Conservation (phyloP, 768 basidiomycete genomes). For the Podaxis sp. region DNA sequence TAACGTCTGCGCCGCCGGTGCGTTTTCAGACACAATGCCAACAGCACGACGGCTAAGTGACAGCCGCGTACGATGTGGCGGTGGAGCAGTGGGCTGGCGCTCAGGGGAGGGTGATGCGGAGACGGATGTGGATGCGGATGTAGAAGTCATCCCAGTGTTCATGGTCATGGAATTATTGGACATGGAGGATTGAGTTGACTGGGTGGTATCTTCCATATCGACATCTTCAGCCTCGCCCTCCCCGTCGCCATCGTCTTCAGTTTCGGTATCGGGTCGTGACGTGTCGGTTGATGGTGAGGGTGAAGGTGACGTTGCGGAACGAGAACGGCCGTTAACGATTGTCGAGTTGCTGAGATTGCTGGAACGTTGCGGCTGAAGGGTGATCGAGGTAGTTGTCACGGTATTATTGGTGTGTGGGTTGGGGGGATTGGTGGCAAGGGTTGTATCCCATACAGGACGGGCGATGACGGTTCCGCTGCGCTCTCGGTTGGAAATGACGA, state of each 20-base stretch:
- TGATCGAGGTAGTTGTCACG: slow-evolving; percentile 12
- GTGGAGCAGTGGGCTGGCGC: slow-evolving; percentile 17
- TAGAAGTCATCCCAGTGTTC: slow-evolving; percentile 16
- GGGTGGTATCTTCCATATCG: slow-evolving; percentile 32
- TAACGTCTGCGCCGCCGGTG: slow-evolving; percentile 18
- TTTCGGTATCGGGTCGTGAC: slow-evolving; percentile 70
- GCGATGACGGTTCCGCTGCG: slow-evolving; percentile 75
- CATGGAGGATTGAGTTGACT: not conserved
- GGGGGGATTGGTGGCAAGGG: not conserved
- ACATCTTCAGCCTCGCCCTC: slow-evolving; percentile 59
- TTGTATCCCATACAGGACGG: slow-evolving; percentile 33
- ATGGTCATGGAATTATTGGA: not conserved
- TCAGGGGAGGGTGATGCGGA: slow-evolving; percentile 28
- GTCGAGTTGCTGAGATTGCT: slow-evolving; percentile 6
- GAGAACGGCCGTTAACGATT: slow-evolving; percentile 21
- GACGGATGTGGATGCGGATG: slow-evolving; percentile 27
- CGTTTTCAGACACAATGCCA: slow-evolving; percentile 38
- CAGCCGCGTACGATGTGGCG: slow-evolving; percentile 19
- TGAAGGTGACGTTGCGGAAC: slow-evolving; percentile 26
- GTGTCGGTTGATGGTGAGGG: slow-evolving; percentile 36
- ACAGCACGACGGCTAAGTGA: slow-evolving; percentile 26
- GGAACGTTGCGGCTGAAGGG: slow-evolving; percentile 15
- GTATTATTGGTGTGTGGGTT: slow-evolving; percentile 6
- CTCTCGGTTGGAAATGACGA: slow-evolving; percentile 57
- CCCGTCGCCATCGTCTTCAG: slow-evolving; percentile 72